These are phyloP conservation scores for Rhytidiadelphus loreus DNA, from an alignment of 225 moss, liverwort and hornwort genomes.

Conservation along the genomic window DNA sequence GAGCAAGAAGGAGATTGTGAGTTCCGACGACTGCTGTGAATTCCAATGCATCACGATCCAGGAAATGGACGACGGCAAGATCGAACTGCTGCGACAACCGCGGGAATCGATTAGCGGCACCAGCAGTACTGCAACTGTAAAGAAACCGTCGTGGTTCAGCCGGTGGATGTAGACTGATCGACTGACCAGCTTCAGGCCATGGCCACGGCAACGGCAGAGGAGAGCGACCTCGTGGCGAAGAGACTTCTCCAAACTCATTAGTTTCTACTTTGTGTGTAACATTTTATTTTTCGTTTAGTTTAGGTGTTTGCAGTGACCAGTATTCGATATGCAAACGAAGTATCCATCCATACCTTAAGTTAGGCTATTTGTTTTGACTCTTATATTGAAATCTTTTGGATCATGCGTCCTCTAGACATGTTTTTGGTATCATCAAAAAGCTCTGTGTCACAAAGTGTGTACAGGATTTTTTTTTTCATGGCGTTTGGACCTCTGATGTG, in stretches of 20 bases:
- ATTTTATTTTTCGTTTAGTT: neutral
- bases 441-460: too few relatives aligned
- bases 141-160: neutral
- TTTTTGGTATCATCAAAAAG: too few relatives aligned
- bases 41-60: neutral
- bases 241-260: neutral
- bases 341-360: too few relatives aligned
- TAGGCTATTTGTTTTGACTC: too few relatives aligned
- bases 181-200: neutral
- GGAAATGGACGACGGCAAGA: neutral
- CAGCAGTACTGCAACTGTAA: neutral
- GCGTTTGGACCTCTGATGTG: too few relatives aligned
- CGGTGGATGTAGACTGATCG: neutral
- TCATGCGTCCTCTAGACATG: too few relatives aligned
- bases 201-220: neutral
- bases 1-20: neutral
- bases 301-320: neutral
- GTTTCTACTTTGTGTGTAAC: too few relatives aligned
- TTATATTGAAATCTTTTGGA: too few relatives aligned
- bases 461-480: too few relatives aligned
- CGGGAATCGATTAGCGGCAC: neutral
- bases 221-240: neutral
- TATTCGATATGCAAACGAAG: neutral
- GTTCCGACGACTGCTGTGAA: conserved; percentile 3
- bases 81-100: neutral